A percentile compares a stretch with the other conserved stretches of the same genome.
Evolutionary conservation across 2,329 filamentous ascomycete species (phyloP).

Genomic region (Hymenoscyphus repandus): DNA sequence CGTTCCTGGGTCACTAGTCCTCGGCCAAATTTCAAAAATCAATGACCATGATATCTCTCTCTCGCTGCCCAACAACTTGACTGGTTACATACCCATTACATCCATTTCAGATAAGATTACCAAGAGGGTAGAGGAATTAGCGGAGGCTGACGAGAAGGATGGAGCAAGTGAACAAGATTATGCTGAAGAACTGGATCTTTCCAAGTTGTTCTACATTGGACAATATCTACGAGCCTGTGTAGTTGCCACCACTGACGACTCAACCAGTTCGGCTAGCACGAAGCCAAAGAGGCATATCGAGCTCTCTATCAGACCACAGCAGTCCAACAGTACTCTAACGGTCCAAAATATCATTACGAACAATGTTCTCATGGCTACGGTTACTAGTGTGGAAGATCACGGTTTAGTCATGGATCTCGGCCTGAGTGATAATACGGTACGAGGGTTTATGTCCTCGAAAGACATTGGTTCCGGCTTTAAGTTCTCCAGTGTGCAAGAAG

Average conservation of each 20-base stretch:
- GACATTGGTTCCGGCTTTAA: conserved; percentile 66
- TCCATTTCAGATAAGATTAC: conserved; percentile 80
- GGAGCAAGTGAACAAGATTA: conserved; percentile 44
- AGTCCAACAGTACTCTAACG: conserved; percentile 71
- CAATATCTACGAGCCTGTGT: conserved; percentile 87
- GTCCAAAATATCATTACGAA: conserved; percentile 70
- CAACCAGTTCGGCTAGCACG: conserved; percentile 36
- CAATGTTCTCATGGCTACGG: conserved; percentile 77
- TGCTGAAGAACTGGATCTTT: conserved; percentile 60
- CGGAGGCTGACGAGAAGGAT: conserved; percentile 52
- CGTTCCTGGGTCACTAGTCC: conserved; percentile 76
- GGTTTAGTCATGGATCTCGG: conserved; percentile 91
- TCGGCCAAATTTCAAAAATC: conserved; percentile 81
- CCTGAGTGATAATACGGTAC: conserved; percentile 59
- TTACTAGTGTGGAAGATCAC: conserved; percentile 91
- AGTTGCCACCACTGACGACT: conserved; percentile 67
- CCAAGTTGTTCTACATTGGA: conserved; percentile 71
- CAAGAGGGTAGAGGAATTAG: conserved; percentile 64
- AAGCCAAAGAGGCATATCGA: conserved; percentile 75
- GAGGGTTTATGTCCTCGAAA: conserved; percentile 80
- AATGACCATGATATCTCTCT: conserved; percentile 74
- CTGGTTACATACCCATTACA: conserved; percentile 85
- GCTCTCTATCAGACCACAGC: conserved; percentile 73
- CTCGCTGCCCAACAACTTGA: conserved; percentile 86
- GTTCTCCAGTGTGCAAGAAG: conserved; percentile 69